Conservation (phyloP, 495 filamentous ascomycete species). For the Penicillium pancosmium region DNA sequence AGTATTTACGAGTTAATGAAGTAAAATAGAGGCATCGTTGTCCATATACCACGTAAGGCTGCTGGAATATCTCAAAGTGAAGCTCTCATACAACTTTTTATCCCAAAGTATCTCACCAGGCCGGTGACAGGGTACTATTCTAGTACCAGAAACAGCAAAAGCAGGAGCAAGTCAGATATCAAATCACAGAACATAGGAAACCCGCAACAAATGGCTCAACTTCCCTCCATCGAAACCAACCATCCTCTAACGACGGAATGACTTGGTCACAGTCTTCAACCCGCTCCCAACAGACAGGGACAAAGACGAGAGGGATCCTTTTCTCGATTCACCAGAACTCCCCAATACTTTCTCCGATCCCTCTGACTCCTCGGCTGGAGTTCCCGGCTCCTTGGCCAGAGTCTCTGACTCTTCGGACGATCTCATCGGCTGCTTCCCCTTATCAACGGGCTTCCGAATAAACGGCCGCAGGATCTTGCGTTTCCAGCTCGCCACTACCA, state of each 20-base stretch:
- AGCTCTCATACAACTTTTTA: too few relatives aligned
- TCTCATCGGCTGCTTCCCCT: not conserved
- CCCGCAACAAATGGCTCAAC: not conserved
- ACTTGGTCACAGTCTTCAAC: not conserved
- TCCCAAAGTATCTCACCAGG: too few relatives aligned
- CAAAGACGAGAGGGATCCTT: too few relatives aligned
- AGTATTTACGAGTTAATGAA: too few relatives aligned
- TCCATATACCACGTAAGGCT: too few relatives aligned
- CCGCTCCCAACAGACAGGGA: not conserved
- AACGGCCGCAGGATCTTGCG: not conserved
- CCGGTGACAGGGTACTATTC: too few relatives aligned
- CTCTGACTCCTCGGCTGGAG: too few relatives aligned
- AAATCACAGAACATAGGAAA: not conserved
- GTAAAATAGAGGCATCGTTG: too few relatives aligned
- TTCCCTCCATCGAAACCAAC: not conserved
- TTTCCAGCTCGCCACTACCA: not conserved
- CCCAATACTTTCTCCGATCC: too few relatives aligned
- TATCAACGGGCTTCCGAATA: not conserved
- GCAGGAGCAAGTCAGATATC: not conserved
- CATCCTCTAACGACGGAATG: not conserved
- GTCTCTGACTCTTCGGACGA: not conserved
- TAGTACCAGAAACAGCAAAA: too few relatives aligned
- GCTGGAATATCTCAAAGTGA: too few relatives aligned
- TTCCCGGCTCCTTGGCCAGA: not conserved
- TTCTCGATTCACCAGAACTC: too few relatives aligned